Evolutionary conservation across 148 eudicot species (phyloP).

Genomic region (Spergularia marina): DNA sequence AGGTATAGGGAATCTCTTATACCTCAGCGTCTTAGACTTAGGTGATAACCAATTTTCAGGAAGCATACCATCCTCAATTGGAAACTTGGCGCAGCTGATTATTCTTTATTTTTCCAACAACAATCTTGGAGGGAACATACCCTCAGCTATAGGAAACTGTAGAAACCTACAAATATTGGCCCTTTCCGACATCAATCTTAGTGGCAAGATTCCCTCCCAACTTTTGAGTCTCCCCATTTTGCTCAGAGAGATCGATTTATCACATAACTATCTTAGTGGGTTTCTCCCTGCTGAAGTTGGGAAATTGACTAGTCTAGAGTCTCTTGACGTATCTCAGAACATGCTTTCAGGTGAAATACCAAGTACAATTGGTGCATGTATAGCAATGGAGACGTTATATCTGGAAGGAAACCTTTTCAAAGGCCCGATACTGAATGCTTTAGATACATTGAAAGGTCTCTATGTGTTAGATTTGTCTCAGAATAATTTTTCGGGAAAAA

Average conservation of each 20-base stretch:
- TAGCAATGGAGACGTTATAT: constrained; percentile 9
- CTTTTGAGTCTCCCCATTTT: constrained; percentile 23
- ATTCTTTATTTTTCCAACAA: too few relatives aligned
- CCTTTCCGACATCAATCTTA: constrained; percentile 27
- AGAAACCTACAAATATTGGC: constrained; percentile 14
- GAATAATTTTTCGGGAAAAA: constrained; percentile 40
- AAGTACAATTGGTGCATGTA: constrained; percentile 23
- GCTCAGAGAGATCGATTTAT: neutral
- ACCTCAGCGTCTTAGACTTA: neutral
- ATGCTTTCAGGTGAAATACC: constrained; percentile 34
- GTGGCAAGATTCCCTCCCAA: constrained; percentile 25
- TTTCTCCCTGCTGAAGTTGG: constrained; percentile 30
- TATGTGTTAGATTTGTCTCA: constrained; percentile 32
- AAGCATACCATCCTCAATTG: constrained; percentile 31
- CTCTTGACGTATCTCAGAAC: constrained; percentile 24
- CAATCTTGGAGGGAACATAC: constrained; percentile 30
- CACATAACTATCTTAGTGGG: constrained; percentile 31
- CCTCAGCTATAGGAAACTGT: constrained; percentile 36
- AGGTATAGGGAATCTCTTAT: constrained; percentile 29
- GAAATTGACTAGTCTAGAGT: constrained; percentile 21
- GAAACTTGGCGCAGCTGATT: constrained; percentile 38
- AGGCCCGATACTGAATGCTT: constrained; percentile 34
- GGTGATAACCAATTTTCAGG: constrained; percentile 31
- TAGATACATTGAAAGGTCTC: constrained; percentile 29
- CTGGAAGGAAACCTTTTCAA: constrained; percentile 30